phyloP scores from a whole-genome alignment of 2,329 filamentous ascomycete genomes.

The Beauveria bassiana region DNA sequence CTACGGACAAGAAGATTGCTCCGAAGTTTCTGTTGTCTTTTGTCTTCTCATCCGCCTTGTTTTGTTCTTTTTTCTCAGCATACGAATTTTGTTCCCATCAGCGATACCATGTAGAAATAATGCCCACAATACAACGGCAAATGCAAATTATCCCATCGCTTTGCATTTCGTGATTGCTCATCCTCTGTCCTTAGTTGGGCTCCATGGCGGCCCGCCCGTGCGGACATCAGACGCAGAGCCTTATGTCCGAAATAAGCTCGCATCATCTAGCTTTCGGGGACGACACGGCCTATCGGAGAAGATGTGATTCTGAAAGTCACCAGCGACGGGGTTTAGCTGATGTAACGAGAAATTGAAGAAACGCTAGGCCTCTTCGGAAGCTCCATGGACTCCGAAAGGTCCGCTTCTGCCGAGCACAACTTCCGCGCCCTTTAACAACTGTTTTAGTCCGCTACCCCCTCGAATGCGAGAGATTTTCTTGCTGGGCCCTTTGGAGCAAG shows the following conservation, averaged over 20 bases:
- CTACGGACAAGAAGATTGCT: slow-evolving; percentile 6
- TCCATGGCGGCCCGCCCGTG: not conserved
- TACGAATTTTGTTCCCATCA: not conserved
- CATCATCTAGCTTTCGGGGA: too few species aligned
- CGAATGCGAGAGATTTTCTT: not conserved
- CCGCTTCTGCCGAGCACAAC: not conserved
- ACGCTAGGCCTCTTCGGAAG: not conserved
- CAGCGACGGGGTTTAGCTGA: not conserved
- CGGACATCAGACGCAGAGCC: not conserved
- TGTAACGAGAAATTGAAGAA: not conserved
- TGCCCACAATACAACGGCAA: not conserved
- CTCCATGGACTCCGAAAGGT: not conserved
- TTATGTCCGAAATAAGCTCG: not conserved
- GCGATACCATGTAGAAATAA: slow-evolving; percentile 6
- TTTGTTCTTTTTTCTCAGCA: not conserved
- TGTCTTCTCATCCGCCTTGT: not conserved
- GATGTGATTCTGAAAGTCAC: not conserved
- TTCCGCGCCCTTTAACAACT: not conserved
- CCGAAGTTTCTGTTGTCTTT: not conserved
- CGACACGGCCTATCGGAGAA: not conserved
- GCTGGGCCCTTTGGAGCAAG: not conserved
- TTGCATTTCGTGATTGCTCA: not conserved
- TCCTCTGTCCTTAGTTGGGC: not conserved
- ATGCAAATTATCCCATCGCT: not conserved
- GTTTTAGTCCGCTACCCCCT: not conserved